Percentiles rank a stretch among this genome's conserved stretches.
phyloP scores from a whole-genome alignment of 2,329 filamentous ascomycete genomes.

The Colletotrichum neosansevieriae region DNA sequence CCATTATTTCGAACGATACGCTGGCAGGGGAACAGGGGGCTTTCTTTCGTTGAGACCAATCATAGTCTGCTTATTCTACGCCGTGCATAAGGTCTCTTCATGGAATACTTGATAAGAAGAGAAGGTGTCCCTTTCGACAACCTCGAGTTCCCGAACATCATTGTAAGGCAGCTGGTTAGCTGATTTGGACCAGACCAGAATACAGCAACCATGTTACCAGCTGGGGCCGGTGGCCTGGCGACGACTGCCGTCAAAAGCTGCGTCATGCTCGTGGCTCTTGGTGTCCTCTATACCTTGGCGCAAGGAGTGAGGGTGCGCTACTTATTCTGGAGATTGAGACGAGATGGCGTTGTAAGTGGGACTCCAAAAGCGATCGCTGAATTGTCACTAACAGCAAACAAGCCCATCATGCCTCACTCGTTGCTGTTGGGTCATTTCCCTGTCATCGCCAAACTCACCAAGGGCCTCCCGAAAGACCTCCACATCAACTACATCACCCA shows the following conservation, averaged over 20 bases:
- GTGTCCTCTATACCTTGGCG: constrained; percentile 1
- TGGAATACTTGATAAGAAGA: background rate
- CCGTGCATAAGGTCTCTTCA: background rate
- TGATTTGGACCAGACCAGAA: background rate
- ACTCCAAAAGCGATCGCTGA: background rate
- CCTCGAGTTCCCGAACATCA: no score
- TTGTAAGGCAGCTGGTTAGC: background rate
- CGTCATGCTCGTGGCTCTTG: background rate
- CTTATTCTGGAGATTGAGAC: constrained; percentile 11
- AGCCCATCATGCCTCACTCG: constrained; percentile 38
- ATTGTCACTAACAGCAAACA: background rate
- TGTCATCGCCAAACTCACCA: constrained; percentile 12
- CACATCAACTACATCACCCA: constrained; percentile 31
- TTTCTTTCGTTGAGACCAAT: background rate
- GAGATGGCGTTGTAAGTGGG: constrained; percentile 17
- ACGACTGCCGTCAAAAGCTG: background rate
- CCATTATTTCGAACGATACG: background rate
- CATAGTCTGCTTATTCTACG: background rate
- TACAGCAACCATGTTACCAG: background rate
- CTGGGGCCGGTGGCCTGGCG: background rate
- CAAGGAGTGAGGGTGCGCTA: constrained; percentile 19
- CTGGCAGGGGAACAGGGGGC: background rate
- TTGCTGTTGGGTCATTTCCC: constrained; percentile 31
- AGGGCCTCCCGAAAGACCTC: constrained; percentile 15
- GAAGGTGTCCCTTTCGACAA: background rate